Evolutionary conservation across 305 asterid genomes (phyloP), one percentile per base, ranked within the genome.

Genomic region (Fraxinus sp.): DNA sequence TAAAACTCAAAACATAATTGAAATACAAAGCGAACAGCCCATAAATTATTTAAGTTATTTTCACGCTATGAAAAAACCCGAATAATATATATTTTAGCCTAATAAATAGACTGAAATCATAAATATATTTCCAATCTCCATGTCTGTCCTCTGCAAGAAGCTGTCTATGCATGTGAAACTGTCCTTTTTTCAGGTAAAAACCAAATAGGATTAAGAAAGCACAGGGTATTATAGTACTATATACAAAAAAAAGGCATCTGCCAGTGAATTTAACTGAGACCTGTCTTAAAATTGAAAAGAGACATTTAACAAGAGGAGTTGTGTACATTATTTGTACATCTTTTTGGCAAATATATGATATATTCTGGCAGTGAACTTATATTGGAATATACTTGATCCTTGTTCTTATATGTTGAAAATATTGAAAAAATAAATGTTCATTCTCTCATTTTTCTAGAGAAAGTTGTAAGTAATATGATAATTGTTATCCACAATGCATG

Each of bases 141-240:
- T 71, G 43, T 70, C 33, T 71, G 33, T 71, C 72, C 68, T 82
- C 80, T 77, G 79, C 85, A 77, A 41, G 52, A 39, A 78, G 22
- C 11, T 86, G 75, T 71, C 77, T 0, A 9, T 71, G 18, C 76
- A 85, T 70, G 7, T 79, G 70, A 66, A 73, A 7, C 18, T 79
- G 80, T 73, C 71, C 75, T 79, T 70, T 22, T 20, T 22, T 30
- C 35, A 32, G 35, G 35, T 32, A 32, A 32, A 32, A 32, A 32
- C 4, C 35, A 32, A 32, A 32, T 3, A 32, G 64, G 64, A 52
- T 52, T 52, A 52, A n/a, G 64, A 52, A 52, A 52, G n/a, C 22
- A 52, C 24, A 52, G 7, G 24, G 64, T 4, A 16, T 7, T 18
- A 11, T 68, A 68, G 37, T 28, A 70, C 39, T 70, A 26, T 30